phyloP scores from a whole-genome alignment of 176 grass and related monocot species.

The Saccharum officinarum region DNA sequence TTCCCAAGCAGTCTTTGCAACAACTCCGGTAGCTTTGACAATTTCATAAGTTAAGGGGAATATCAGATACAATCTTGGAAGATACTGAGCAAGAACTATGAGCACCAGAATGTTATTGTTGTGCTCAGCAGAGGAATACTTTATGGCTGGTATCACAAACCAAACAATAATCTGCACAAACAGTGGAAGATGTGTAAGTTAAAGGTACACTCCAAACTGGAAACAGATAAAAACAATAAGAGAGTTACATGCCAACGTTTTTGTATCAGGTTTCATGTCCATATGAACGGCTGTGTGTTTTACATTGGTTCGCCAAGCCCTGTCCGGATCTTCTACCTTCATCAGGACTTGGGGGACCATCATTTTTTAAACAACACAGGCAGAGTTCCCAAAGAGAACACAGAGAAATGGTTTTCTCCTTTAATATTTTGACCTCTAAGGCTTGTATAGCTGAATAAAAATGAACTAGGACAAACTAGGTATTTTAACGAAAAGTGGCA shows the following conservation, averaged over 20 bases:
- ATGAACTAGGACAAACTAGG: background rate
- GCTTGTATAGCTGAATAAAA: background rate
- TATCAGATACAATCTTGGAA: conserved; percentile 98
- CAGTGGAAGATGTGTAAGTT: conserved; percentile 39
- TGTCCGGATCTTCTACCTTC: background rate
- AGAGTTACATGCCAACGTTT: background rate
- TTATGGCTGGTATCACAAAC: conserved; percentile 85
- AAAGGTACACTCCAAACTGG: conserved; percentile 1
- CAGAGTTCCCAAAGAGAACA: background rate
- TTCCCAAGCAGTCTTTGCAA: conserved; percentile 92
- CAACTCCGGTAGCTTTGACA: conserved; percentile 85
- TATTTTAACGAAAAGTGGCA: background rate
- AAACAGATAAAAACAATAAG: background rate
- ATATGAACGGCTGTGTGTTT: background rate
- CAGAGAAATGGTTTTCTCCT: background rate
- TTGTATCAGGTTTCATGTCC: background rate
- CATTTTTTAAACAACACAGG: background rate
- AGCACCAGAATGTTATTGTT: conserved; percentile 92
- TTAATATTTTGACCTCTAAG: background rate
- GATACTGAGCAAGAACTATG: conserved; percentile 88
- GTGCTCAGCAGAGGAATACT: conserved; percentile 74
- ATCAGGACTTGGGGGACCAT: background rate
- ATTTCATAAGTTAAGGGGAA: conserved; percentile 92
- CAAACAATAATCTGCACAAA: conserved; percentile 83
- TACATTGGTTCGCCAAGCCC: background rate